These are phyloP conservation scores for Periglandula ipomoeae DNA, from an alignment of 2,329 filamentous ascomycete species.

Conservation along the genomic window DNA sequence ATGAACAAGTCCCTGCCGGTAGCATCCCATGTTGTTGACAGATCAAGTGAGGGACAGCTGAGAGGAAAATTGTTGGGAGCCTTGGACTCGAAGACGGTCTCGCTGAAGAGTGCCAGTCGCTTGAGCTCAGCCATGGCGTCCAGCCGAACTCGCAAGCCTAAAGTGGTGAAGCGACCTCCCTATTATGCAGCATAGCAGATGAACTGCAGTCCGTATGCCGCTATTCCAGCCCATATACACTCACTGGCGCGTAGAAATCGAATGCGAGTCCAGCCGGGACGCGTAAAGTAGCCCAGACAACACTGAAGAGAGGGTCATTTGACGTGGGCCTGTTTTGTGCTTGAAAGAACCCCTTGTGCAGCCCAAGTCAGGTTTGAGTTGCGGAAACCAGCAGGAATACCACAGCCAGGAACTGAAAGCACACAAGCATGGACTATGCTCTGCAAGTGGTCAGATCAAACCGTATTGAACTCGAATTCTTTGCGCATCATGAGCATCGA, in stretches of 20 bases:
- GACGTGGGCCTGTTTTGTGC: background rate
- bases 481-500: no score
- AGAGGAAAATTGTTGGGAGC: slow-evolving; percentile 51
- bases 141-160: background rate
- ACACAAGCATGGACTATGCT: no score
- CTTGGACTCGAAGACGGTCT: slow-evolving; percentile 47
- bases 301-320: background rate
- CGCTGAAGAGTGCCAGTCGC: slow-evolving; percentile 40
- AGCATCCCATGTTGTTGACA: slow-evolving; percentile 63
- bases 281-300: background rate
- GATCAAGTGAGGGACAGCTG: slow-evolving; percentile 78
- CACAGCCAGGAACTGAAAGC: no score
- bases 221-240: background rate
- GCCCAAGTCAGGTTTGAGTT: background rate
- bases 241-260: background rate
- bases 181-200: background rate
- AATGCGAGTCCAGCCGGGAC: background rate
- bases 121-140: slow-evolving; percentile 18
- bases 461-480: no score
- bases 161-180: background rate
- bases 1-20: slow-evolving; percentile 61
- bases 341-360: background rate
- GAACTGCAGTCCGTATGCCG: background rate
- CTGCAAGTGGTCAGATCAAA: no score
- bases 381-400: background rate